Conservation (phyloP, 2,329 filamentous ascomycete species). For the Claviceps purpurea region DNA sequence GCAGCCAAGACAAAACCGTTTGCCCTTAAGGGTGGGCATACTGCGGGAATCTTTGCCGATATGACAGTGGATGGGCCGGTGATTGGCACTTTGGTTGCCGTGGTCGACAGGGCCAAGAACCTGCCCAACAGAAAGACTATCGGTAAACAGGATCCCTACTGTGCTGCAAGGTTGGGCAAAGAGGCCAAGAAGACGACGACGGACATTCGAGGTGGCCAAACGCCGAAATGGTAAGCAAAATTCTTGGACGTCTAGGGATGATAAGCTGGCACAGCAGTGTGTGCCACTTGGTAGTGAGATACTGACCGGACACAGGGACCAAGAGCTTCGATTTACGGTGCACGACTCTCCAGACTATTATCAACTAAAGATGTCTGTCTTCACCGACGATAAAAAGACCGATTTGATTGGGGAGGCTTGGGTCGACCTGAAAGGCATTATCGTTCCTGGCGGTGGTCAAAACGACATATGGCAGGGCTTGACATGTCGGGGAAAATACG, state of each 20-base stretch:
- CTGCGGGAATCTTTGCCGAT: constrained; percentile 86
- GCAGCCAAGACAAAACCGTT: constrained; percentile 39
- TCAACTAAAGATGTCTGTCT: constrained; percentile 87
- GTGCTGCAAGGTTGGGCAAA: constrained; percentile 83
- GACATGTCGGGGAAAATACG: constrained; percentile 84
- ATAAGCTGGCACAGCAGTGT: too few relatives aligned
- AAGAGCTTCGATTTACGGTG: constrained; percentile 89
- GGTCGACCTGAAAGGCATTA: constrained; percentile 69
- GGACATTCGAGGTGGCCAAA: constrained; percentile 87
- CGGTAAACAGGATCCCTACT: constrained; percentile 97
- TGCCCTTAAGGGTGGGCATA: constrained; percentile 54
- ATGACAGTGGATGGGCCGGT: constrained; percentile 85
- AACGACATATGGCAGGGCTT: constrained; percentile 85
- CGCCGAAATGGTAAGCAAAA: constrained; percentile 67
- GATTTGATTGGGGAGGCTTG: constrained; percentile 92
- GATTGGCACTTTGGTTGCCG: constrained; percentile 83
- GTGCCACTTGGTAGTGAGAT: not conserved
- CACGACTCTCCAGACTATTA: constrained; percentile 96
- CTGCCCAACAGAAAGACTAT: constrained; percentile 93
- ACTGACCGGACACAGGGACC: constrained; percentile 54
- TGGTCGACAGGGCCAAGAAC: constrained; percentile 93
- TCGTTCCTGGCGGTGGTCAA: constrained; percentile 81
- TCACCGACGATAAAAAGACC: constrained; percentile 97
- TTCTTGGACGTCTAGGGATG: too few relatives aligned
- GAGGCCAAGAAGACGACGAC: constrained; percentile 96